Evolutionary conservation across 192 early-diverging fungal species (phyloP), one percentile per base, ranked within the genome.

Genomic region (Jimgerdemannia flammicorona): DNA sequence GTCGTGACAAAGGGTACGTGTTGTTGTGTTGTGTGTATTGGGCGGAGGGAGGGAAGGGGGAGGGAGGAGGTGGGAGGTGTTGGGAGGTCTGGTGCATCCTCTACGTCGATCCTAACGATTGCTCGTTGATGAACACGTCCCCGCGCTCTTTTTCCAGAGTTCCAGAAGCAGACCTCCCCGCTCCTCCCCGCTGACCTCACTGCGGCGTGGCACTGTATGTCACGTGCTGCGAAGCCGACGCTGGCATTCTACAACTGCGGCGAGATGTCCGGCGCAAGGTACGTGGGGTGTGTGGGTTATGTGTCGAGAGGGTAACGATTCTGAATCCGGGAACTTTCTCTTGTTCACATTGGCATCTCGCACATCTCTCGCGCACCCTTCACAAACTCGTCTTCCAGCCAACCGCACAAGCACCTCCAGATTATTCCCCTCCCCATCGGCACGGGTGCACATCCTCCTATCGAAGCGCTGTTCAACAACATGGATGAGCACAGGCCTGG

Each of bases 231-330:
- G 0, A 39, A 65, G 11, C 73, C 80, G 6, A 65, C 81, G 4
- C 7, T 90, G 10, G 84, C 85, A 3, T 89, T 86, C 69, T 90
- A 83, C 69, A 90, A 90, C 66, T 90, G 89, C 75, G 89, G 89
- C 69, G 65, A 77, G 8, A 39, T 68, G 39, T 87, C 87, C 7
- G 89, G 89, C 40, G 84, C 86, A 40, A 86, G 85, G 85, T 86
- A 82, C 39, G 59, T 7, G 3, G 14, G 10, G 19, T 54, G 7
- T 72, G 64, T 41, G 11, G 54, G 43, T 20, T 41, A n/a, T 1
- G 43, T 9, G 3, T 14, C 19, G 42, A 11, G 19, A 14, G 43
- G 40, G 43, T 18, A 19, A 20, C 3, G 19, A 4, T 3, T 54
- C 29, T 29, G 29, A 29, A 29, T 29, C 29, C 29, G 29, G 29